Evolutionary conservation across 75 land plant genomes (phyloP), one percentile per base, ranked within the genome.

Genomic region (Pinus albicaulis): DNA sequence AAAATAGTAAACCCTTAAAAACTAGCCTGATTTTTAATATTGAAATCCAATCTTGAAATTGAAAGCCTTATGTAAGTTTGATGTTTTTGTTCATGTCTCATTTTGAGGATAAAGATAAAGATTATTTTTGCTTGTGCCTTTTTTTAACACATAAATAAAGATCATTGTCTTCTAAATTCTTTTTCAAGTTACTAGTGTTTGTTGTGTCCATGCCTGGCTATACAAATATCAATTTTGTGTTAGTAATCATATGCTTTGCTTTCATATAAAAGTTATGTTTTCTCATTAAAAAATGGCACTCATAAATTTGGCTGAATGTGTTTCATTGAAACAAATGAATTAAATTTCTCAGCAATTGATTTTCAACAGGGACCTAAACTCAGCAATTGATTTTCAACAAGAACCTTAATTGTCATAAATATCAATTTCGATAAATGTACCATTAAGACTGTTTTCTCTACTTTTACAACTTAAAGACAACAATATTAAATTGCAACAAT

Each of bases 251-350:
- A 38, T 38, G 71, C 22, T 68, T 68, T 41, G 41, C 52, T 20
- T n/a, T 11, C 23, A 41, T 1, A 25, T 15, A 1, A 24, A 68
- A 41, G 17, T 23, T 2, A 44, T 20, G 48, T 19, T 68, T 66
- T n/a, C 38, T 68, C 48, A n/a, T 22, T 26, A 34, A 26, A 68
- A 68, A n/a, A 68, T 68, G 13, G 53, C 23, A 28, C 44, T 24
- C 10, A 68, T 38, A 7, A 22, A 41, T 41, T 48, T 48, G 12
- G 38, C 41, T 68, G 10, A n/a, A 66, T 20, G 38, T n/a, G 41
- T 41, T 68, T 68, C 71, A 68, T 44, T 41, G 23, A 68, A 68
- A 68, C 34, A 41, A 68, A 68, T 41, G 71, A 68, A 41, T 20
- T 34, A 24, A 68, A 68, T 68, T 24, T 68, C 5, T 41, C 53